Evolutionary conservation across 305 asterid genomes (phyloP).

Genomic region (Salvia sclarea): DNA sequence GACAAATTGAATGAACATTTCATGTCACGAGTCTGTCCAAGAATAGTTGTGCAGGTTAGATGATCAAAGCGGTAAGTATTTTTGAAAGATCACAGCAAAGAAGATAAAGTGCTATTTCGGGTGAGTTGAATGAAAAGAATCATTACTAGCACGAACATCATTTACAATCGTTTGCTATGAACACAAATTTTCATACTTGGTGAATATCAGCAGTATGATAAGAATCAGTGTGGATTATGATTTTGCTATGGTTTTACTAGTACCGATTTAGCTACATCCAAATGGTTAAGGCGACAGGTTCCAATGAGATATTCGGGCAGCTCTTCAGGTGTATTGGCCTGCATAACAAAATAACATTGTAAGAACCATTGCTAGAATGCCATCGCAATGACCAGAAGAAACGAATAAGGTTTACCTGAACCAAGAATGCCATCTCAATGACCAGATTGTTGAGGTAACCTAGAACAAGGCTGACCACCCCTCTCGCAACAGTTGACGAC

Average conservation of each 20-base stretch:
- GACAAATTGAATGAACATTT: background rate
- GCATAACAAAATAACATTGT: conserved; percentile 6
- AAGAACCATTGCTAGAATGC: background rate
- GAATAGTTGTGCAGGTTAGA: background rate
- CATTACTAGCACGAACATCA: conserved; percentile 27
- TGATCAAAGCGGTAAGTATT: background rate
- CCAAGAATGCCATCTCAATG: conserved; percentile 90
- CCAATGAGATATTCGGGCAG: conserved; percentile 59
- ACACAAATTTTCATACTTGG: conserved; percentile 1
- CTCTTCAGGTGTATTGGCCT: conserved; percentile 60
- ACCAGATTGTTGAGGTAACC: conserved; percentile 94
- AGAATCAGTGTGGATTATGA: conserved; percentile 23
- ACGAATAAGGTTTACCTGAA: conserved; percentile 61
- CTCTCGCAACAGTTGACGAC: conserved; percentile 96
- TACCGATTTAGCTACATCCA: conserved; percentile 51
- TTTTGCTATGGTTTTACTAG: conserved; percentile 46
- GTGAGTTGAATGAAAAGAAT: conserved; percentile 37
- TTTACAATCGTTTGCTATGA: conserved; percentile 28
- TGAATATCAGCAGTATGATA: conserved; percentile 16
- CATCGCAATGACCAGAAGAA: no score
- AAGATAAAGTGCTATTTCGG: background rate
- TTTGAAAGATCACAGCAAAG: background rate
- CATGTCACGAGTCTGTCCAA: background rate
- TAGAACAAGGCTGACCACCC: conserved; percentile 95
- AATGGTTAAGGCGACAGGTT: conserved; percentile 55